A percentile compares a stretch with the other conserved stretches of the same genome.
These are phyloP conservation scores for Noccaea bulbosa DNA, from an alignment of 345 rosid genomes.

Conservation along the genomic window DNA sequence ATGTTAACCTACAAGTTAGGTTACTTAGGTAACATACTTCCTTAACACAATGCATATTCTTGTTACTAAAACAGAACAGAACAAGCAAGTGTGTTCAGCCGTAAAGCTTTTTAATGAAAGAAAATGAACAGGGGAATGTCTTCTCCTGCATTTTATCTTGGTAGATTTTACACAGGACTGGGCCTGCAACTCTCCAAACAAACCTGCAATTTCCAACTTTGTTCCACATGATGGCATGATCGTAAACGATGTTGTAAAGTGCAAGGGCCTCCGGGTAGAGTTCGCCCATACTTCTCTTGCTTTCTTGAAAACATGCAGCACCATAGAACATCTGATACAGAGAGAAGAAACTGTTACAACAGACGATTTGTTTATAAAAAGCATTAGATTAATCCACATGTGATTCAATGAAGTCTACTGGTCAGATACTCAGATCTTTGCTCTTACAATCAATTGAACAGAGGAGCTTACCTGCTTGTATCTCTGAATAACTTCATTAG, in stretches of 20 bases:
- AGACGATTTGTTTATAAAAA: not conserved
- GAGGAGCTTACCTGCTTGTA: slow-evolving; percentile 63
- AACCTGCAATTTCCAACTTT: slow-evolving; percentile 39
- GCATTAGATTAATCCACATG: not conserved
- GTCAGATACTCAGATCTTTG: not conserved
- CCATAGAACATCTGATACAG: slow-evolving; percentile 55
- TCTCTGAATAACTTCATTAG: slow-evolving; percentile 42
- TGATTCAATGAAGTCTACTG: not conserved
- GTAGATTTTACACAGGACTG: slow-evolving; percentile 55
- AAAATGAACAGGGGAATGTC: slow-evolving; percentile 37
- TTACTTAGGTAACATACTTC: slow-evolving; percentile 6
- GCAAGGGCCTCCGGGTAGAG: slow-evolving; percentile 57
- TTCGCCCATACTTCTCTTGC: slow-evolving; percentile 48
- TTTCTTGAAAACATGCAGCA: slow-evolving; percentile 50
- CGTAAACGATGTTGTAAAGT: slow-evolving; percentile 52
- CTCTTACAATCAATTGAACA: not conserved
- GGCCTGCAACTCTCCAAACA: slow-evolving; percentile 77
- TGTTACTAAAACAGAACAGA: not conserved
- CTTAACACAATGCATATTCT: not conserved
- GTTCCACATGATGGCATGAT: slow-evolving; percentile 41
- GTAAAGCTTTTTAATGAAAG: slow-evolving; percentile 53
- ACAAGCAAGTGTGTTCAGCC: slow-evolving; percentile 23
- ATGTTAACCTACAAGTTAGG: slow-evolving; percentile 22
- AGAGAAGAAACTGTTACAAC: slow-evolving; percentile 3
- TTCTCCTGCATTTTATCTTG: slow-evolving; percentile 29